phyloP scores from a whole-genome alignment of 2,329 filamentous ascomycete species.

The Pseudonectria buxi region DNA sequence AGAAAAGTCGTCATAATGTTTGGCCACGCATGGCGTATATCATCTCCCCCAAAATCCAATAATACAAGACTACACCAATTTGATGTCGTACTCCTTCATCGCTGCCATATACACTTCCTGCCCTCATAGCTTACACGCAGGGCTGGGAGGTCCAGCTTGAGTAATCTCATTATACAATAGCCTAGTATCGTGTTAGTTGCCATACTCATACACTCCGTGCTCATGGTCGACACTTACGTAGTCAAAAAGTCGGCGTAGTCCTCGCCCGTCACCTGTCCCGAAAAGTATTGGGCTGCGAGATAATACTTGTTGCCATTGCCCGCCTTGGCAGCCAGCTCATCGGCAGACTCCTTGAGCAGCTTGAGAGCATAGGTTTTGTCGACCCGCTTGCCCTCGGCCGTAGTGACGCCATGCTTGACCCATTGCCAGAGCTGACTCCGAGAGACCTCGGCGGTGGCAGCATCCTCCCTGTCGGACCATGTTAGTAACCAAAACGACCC shows the following conservation, averaged over 20 bases:
- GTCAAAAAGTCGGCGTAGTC: conserved; percentile 97
- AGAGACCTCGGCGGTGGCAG: conserved; percentile 92
- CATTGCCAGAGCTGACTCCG: conserved; percentile 96
- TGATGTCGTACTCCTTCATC: conserved; percentile 1
- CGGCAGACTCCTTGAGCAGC: conserved; percentile 79
- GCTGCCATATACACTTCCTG: conserved; percentile 5
- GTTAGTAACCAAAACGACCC: conserved; percentile 1
- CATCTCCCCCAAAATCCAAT: too few relatives aligned
- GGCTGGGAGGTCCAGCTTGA: conserved; percentile 54
- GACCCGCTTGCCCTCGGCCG: conserved; percentile 82
- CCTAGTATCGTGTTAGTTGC: conserved; percentile 35
- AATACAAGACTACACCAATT: too few relatives aligned
- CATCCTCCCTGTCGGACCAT: conserved; percentile 61
- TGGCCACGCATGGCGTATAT: background rate
- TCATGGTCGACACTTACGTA: conserved; percentile 46
- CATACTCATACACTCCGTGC: conserved; percentile 8
- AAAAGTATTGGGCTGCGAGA: conserved; percentile 87
- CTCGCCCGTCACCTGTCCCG: conserved; percentile 88
- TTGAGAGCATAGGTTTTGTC: conserved; percentile 87
- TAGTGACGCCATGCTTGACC: conserved; percentile 66
- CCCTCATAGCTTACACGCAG: conserved; percentile 58
- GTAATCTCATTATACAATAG: conserved; percentile 87
- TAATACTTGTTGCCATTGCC: conserved; percentile 87
- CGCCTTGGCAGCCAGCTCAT: conserved; percentile 65
- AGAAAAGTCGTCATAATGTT: background rate